phyloP scores from a whole-genome alignment of 2,329 filamentous ascomycete species.

The Rhinocladiella mackenziei region DNA sequence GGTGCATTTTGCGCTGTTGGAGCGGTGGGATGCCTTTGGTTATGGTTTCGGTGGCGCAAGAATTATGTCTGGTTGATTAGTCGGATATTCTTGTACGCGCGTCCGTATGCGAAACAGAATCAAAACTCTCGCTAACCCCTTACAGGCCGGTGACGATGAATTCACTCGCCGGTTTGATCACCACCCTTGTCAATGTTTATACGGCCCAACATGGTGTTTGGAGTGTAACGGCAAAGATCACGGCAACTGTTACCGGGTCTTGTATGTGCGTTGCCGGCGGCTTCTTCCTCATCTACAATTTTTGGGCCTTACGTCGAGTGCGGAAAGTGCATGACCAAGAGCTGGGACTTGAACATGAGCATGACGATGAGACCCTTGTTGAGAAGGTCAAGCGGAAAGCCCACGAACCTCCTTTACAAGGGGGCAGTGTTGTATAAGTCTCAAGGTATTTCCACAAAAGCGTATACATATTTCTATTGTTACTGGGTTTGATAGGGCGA shows the following conservation, averaged over 20 bases:
- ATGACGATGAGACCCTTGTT: slow-evolving; percentile 20
- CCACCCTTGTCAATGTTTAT: slow-evolving; percentile 50
- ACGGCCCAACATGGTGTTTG: slow-evolving; percentile 30
- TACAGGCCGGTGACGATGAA: slow-evolving; percentile 41
- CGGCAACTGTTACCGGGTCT: slow-evolving; percentile 29
- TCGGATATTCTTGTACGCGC: slow-evolving; percentile 48
- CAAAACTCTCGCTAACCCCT: too few relatives aligned
- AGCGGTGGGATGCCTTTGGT: slow-evolving; percentile 39
- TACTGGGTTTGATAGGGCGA: too few relatives aligned
- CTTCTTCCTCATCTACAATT: slow-evolving; percentile 38
- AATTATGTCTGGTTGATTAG: slow-evolving; percentile 56
- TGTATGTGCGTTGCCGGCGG: slow-evolving; percentile 24
- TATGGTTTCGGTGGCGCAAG: slow-evolving; percentile 44
- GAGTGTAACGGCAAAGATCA: slow-evolving; percentile 34
- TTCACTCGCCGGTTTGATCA: slow-evolving; percentile 49
- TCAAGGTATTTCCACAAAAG: not conserved
- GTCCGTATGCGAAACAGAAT: too few relatives aligned
- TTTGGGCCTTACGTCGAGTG: slow-evolving; percentile 35
- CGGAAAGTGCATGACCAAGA: slow-evolving; percentile 35
- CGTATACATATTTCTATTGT: too few relatives aligned
- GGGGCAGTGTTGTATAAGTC: slow-evolving; percentile 17
- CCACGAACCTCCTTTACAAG: slow-evolving; percentile 16
- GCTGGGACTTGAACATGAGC: slow-evolving; percentile 25
- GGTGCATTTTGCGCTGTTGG: slow-evolving; percentile 44
- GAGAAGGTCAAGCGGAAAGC: slow-evolving; percentile 25